phyloP scores from a whole-genome alignment of 2,329 filamentous ascomycete genomes.

The Cordyceps sp. region DNA sequence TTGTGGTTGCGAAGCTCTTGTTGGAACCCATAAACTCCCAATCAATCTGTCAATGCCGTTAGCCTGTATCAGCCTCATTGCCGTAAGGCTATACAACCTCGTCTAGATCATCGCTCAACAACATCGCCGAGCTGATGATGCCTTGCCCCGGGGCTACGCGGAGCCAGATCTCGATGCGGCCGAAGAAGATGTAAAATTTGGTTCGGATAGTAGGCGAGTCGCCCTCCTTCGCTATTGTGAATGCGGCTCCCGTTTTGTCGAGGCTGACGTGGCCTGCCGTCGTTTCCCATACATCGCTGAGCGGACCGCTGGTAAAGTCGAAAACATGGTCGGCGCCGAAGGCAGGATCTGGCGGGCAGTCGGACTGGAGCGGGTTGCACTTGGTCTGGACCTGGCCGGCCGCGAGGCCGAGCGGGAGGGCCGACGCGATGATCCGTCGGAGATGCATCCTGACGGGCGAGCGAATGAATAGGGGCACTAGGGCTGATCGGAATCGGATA shows the following conservation, averaged over 20 bases:
- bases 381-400: constrained; percentile 58
- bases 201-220: constrained; percentile 67
- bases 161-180: constrained; percentile 60
- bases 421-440: constrained; percentile 13
- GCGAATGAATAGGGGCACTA: no score
- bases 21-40: constrained; percentile 68
- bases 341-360: constrained; percentile 55
- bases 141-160: constrained; percentile 60
- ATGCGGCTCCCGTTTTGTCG: constrained; percentile 46
- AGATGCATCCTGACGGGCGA: constrained; percentile 1
- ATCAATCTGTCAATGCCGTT: no score
- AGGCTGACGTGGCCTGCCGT: constrained; percentile 50
- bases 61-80: no score
- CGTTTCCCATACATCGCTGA: constrained; percentile 47
- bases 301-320: constrained; percentile 46
- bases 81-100: no score
- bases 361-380: constrained; percentile 59
- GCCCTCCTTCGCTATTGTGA: constrained; percentile 52
- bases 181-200: constrained; percentile 76
- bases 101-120: constrained; percentile 70
- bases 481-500: no score
- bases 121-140: constrained; percentile 68
- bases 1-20: constrained; percentile 44
- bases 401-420: constrained; percentile 26
- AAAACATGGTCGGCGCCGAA: constrained; percentile 47